Base-by-base conservation (phyloP, 1,139 yeast species). In the Blastobotrys arbuscula region DNA sequence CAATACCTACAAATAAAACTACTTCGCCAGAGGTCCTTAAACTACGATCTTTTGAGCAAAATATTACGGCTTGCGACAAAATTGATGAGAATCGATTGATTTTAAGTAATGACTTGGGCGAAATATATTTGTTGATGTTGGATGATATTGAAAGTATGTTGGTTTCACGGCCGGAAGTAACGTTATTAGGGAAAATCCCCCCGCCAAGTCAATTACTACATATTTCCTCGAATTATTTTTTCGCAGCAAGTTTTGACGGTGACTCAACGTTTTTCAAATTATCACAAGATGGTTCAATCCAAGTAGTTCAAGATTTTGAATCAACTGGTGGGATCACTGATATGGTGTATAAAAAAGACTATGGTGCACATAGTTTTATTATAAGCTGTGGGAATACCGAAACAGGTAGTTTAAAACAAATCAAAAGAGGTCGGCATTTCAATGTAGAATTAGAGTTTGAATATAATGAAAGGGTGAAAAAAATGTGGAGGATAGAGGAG, bases 161-260 rank as follows among this genome's bases (percentile, higher is more conserved):
- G 3, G 12, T 4, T 16, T 13, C 2, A 15, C 33, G 52, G 7
- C 45, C 49, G 13, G 48, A 48, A n/a, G 13, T 53, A 24, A 20
- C 37, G 3, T 35, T 46, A 7, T 31, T 53, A 19, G 55, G 54
- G 2, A 37, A 24, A 13, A 42, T 52, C 6, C 44, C 55, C n/a
- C 51, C 57, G 10, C 50, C 56, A 2, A 44, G 49, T 1, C 42
- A 45, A 12, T 42, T 55, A 8, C 39, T 54, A 2, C 57, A 54
- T 31, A 24, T 55, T 2, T 52, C 56, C 5, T 47, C 55, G 6
- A 48, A 46, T 18, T 52, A 44, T 28, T 55, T 55, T 33, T 55
- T 55, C 30, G 54, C 52, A 2, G 45, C 55, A 20, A 53, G 57
- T 38, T 50, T 45, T 37, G 45, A 47, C 4, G 48, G 53, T 1